Conservation (phyloP, 805 yeast genomes). For the Candida golubevii region DNA sequence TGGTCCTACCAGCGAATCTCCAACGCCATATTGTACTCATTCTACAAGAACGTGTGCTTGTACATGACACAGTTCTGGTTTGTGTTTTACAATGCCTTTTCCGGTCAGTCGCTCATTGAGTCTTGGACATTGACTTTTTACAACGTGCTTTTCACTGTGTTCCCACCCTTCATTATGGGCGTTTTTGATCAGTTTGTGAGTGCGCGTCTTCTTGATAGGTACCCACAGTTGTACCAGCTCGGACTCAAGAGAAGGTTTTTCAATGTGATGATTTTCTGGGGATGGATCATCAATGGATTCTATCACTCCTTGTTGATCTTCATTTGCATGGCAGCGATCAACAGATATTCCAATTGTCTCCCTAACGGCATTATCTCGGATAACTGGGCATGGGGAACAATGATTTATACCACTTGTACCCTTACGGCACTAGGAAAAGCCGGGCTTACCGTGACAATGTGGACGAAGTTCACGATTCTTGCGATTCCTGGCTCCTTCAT, state of each 20-base stretch:
- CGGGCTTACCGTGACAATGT: constrained; percentile 81
- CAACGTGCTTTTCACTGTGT: constrained; percentile 88
- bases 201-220: constrained; percentile 82
- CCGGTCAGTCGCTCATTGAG: constrained; percentile 94
- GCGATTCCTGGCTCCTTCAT: constrained; percentile 94
- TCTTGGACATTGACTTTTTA: constrained; percentile 97
- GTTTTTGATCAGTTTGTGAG: constrained; percentile 95
- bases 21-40: constrained; percentile 87
- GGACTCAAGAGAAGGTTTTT: constrained; percentile 89
- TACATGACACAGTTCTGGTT: constrained; percentile 99
- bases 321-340: constrained; percentile 65
- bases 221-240: constrained; percentile 86
- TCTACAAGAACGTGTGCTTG: constrained; percentile 90
- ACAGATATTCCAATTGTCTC: constrained; percentile 61
- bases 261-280: constrained; percentile 91
- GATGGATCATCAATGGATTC: constrained; percentile 95
- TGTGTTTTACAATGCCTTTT: constrained; percentile 85
- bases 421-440: constrained; percentile 93
- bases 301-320: constrained; percentile 87
- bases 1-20: constrained; percentile 97
- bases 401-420: constrained; percentile 80
- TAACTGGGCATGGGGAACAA: constrained; percentile 95
- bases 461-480: constrained; percentile 89
- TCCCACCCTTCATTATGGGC: constrained; percentile 95
- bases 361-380: constrained; percentile 69